These are phyloP conservation scores for Primulina huaijiensis DNA, from an alignment of 257 asterid genomes.

Conservation along the genomic window DNA sequence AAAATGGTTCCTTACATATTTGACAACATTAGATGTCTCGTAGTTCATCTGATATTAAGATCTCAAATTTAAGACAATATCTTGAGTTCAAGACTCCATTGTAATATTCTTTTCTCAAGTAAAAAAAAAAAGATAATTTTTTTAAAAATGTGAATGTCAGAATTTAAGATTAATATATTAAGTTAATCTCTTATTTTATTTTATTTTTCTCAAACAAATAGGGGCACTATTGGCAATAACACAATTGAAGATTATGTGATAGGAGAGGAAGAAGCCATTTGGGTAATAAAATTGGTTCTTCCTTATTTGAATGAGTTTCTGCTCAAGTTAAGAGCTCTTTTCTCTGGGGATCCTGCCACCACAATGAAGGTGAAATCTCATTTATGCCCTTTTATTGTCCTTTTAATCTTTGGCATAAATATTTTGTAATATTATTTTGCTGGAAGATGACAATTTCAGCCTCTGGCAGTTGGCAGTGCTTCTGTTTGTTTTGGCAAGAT, in stretches of 20 bases:
- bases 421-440: background rate
- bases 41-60: too few species aligned
- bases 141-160: too few species aligned
- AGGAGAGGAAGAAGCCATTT: conserved; percentile 81
- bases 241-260: conserved; percentile 47
- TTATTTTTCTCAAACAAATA: conserved; percentile 23
- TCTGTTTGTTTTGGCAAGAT: background rate
- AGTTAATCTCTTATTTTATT: too few species aligned
- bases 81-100: too few species aligned
- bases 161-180: too few species aligned
- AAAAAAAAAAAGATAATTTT: too few species aligned
- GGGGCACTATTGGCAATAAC: conserved; percentile 40
- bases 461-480: conserved; percentile 42
- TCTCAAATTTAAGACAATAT: too few species aligned
- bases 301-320: conserved; percentile 77
- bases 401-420: too few species aligned
- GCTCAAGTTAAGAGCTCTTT: conserved; percentile 71
- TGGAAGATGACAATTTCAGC: conserved; percentile 31
- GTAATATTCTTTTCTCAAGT: too few species aligned
- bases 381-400: background rate
- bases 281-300: conserved; percentile 57
- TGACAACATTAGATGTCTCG: too few species aligned
- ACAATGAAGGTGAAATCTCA: conserved; percentile 74
- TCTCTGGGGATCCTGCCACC: conserved; percentile 94
- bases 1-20: too few species aligned